phyloP scores from a whole-genome alignment of 2,329 filamentous ascomycete genomes.

The Fusarium ramigenum region DNA sequence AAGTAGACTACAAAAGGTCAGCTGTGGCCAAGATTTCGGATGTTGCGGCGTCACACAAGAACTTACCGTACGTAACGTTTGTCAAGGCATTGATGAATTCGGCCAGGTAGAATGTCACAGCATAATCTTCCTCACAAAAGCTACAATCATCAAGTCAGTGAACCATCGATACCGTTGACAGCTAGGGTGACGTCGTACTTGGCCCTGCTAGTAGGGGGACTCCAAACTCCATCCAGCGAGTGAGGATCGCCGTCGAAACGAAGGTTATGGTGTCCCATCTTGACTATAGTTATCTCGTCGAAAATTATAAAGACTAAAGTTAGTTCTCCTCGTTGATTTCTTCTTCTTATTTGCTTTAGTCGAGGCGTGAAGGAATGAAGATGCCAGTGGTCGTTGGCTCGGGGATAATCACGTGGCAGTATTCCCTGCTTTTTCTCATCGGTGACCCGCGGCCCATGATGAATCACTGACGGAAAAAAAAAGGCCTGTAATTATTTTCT shows the following conservation, averaged over 20 bases:
- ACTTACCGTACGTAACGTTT: conserved; percentile 55
- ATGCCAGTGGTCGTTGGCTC: conserved; percentile 15
- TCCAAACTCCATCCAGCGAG: conserved; percentile 49
- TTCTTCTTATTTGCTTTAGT: neutral
- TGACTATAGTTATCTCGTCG: neutral
- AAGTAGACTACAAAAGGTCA: conserved; percentile 50
- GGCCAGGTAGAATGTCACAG: conserved; percentile 53
- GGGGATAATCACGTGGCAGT: conserved; percentile 28
- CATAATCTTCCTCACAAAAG: conserved; percentile 60
- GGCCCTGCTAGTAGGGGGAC: conserved; percentile 51
- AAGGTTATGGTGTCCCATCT: conserved; percentile 48
- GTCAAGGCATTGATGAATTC: conserved; percentile 57
- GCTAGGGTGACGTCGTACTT: conserved; percentile 45
- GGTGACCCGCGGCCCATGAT: neutral
- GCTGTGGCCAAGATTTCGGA: neutral
- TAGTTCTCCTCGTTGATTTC: neutral
- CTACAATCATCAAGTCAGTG: conserved; percentile 37
- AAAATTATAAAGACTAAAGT: neutral
- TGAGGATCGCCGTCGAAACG: conserved; percentile 49
- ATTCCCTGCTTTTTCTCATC: neutral
- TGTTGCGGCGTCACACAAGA: neutral
- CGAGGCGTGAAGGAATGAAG: neutral
- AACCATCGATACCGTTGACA: neutral
- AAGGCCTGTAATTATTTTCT: neutral
- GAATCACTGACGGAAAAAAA: neutral